Evolutionary conservation across 2,329 filamentous ascomycete genomes (phyloP).

Genomic region (Colletotrichum coccodes): DNA sequence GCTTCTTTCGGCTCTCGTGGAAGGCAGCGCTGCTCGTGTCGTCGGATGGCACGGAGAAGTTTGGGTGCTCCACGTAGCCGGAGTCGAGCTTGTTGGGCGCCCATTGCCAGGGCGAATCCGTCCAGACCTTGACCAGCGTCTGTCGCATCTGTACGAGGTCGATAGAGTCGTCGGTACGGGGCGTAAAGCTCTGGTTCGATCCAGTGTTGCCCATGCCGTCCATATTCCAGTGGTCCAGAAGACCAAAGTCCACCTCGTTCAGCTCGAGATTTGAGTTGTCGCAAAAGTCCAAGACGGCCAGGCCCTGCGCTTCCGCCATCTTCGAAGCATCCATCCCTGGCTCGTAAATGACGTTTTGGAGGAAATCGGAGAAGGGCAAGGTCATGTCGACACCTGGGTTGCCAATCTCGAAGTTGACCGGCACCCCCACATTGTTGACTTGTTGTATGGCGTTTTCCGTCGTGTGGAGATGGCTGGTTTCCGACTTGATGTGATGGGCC

Average conservation of each 20-base stretch:
- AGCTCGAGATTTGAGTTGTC: slow-evolving; percentile 60
- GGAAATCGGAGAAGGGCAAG: slow-evolving; percentile 60
- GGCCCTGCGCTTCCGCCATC: slow-evolving; percentile 49
- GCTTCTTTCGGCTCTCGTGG: slow-evolving; percentile 47
- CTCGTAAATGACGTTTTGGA: slow-evolving; percentile 62
- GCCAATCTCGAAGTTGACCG: slow-evolving; percentile 29
- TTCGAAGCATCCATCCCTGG: slow-evolving; percentile 48
- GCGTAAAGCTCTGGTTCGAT: slow-evolving; percentile 39
- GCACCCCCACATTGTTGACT: slow-evolving; percentile 33
- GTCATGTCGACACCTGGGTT: slow-evolving; percentile 20
- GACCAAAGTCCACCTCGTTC: slow-evolving; percentile 61
- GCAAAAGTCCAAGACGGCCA: slow-evolving; percentile 60
- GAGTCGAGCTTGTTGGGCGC: slow-evolving; percentile 55
- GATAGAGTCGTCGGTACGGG: slow-evolving; percentile 47
- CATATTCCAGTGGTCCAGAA: slow-evolving; percentile 60
- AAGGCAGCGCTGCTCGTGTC: slow-evolving; percentile 51
- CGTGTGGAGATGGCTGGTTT: slow-evolving; percentile 47
- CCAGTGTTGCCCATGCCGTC: slow-evolving; percentile 45
- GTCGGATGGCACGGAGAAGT: slow-evolving; percentile 53
- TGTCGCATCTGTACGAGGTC: slow-evolving; percentile 59
- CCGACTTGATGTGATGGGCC: slow-evolving; percentile 40
- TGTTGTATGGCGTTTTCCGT: slow-evolving; percentile 46
- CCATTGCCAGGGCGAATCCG: slow-evolving; percentile 62
- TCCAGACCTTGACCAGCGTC: slow-evolving; percentile 59
- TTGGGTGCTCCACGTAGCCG: slow-evolving; percentile 54